phyloP scores from a whole-genome alignment of 805 yeast species.

The Sungouiella blattae region DNA sequence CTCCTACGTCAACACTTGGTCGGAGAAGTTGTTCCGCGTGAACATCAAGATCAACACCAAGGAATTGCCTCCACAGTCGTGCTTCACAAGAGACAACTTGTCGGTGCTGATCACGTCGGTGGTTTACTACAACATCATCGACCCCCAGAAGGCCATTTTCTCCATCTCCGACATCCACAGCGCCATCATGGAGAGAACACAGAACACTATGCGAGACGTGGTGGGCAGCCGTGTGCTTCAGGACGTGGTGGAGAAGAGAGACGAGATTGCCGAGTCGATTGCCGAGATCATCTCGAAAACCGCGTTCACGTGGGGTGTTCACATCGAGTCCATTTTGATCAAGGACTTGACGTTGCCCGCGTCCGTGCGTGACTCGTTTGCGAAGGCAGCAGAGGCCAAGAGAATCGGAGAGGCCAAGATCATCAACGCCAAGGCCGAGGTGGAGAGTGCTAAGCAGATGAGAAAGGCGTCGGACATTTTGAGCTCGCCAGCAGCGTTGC shows the following conservation, averaged over 20 bases:
- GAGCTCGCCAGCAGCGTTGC: constrained; percentile 74
- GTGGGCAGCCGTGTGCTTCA: constrained; percentile 63
- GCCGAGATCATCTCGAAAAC: constrained; percentile 58
- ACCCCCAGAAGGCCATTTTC: constrained; percentile 64
- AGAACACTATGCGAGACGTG: constrained; percentile 70
- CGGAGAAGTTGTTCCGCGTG: constrained; percentile 50
- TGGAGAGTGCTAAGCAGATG: constrained; percentile 71
- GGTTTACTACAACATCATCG: constrained; percentile 60
- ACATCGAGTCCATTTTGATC: constrained; percentile 62
- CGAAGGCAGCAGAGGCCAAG: constrained; percentile 73
- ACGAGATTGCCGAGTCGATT: constrained; percentile 61
- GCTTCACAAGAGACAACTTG: constrained; percentile 71
- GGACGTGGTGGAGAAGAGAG: constrained; percentile 71
- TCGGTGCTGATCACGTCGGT: constrained; percentile 61
- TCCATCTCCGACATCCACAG: constrained; percentile 51
- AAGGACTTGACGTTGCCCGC: constrained; percentile 59
- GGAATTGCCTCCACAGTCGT: constrained; percentile 64
- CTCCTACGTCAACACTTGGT: constrained; percentile 59
- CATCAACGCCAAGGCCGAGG: constrained; percentile 72
- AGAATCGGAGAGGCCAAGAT: constrained; percentile 75
- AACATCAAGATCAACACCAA: constrained; percentile 55
- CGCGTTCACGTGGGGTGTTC: constrained; percentile 68
- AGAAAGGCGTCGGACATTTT: constrained; percentile 75
- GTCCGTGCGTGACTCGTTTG: constrained; percentile 55
- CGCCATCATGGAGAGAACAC: constrained; percentile 65